Base-by-base conservation (phyloP, 257 asterid species). In the Fraxinus americana region DNA sequence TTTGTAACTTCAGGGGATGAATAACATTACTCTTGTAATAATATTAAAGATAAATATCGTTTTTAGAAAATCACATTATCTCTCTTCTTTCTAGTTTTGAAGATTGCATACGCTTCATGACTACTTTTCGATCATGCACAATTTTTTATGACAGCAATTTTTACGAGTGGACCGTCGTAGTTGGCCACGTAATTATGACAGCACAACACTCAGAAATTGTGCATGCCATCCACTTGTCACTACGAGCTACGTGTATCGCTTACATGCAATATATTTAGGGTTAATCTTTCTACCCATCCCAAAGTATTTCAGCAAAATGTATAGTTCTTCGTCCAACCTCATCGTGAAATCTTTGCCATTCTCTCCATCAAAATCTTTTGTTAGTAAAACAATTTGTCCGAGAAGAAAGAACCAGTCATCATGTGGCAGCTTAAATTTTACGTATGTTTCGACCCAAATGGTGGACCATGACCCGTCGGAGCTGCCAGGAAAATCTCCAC, bases 401-500 rank as follows among this genome's bases (percentile, higher is more conserved):
- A 68, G 65, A 57, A 81, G 59, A 25, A 1, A 75, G 23, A 65
- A 21, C 41, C 36, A 12, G 14, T n/a, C n/a, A n/a, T 57, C 70
- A 45, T 29, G 34, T 23, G 7, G 34, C 43, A 17, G 54, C 70
- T 69, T 12, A 61, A 23, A 23, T 35, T 23, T 1, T 4, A 12
- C 75, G 2, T 29, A 38, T 71, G 10, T 67, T 45, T 36, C 87
- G 13, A 21, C 77, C 69, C 82, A 75, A 67, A 61, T 79, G 12
- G 50, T 39, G 78, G 83, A 68, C 78, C 76, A 67, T 10, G 86
- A 83, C 80, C 89, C 84, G 13, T 27, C 70, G 0, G 85, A 80
- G 54, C 25, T 72, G 13, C 89, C 91, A 73, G 85, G 74, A 6
- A 77, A 72, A 21, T 75, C 88, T 2, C 89, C 90, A 61, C 91